phyloP scores from a whole-genome alignment of 2,329 filamentous ascomycete species.

The Cordyceps cateniannulata region DNA sequence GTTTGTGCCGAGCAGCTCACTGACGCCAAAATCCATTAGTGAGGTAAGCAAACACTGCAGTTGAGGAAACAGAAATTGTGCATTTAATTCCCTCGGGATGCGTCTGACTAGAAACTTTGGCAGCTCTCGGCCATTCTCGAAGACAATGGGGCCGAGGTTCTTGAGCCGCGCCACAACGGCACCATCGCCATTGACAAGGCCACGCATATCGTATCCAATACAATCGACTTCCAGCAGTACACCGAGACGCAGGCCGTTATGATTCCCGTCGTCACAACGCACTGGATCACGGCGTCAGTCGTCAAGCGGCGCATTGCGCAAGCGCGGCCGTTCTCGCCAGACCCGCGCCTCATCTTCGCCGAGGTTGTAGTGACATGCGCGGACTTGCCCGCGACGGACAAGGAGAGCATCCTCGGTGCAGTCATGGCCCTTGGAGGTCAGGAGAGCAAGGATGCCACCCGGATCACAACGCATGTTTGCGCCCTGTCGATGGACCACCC shows the following conservation, averaged over 20 bases:
- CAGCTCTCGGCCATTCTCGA: conserved; percentile 35
- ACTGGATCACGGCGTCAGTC: conserved; percentile 72
- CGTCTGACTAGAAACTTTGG: not conserved
- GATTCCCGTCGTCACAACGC: conserved; percentile 75
- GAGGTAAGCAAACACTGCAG: conserved; percentile 25
- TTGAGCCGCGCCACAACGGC: conserved; percentile 42
- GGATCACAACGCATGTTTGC: conserved; percentile 80
- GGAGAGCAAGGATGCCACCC: conserved; percentile 65
- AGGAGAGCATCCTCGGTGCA: conserved; percentile 86
- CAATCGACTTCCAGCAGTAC: conserved; percentile 89
- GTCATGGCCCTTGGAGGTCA: conserved; percentile 84
- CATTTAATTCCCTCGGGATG: not conserved
- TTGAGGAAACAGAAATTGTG: not conserved
- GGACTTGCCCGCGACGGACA: conserved; percentile 77
- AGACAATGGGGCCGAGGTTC: conserved; percentile 45
- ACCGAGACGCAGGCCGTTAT: conserved; percentile 65
- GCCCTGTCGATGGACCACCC: conserved; percentile 69
- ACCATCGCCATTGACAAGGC: conserved; percentile 40
- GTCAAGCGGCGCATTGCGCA: conserved; percentile 64
- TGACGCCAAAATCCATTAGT: conserved; percentile 34
- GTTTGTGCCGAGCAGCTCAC: conserved; percentile 37
- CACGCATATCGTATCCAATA: conserved; percentile 59
- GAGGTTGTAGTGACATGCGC: conserved; percentile 77
- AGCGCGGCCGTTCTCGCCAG: conserved; percentile 80
- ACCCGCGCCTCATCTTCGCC: conserved; percentile 84